These are phyloP conservation scores for Tilletia setariae DNA, from an alignment of 1,284 basidiomycete genomes.

Conservation along the genomic window DNA sequence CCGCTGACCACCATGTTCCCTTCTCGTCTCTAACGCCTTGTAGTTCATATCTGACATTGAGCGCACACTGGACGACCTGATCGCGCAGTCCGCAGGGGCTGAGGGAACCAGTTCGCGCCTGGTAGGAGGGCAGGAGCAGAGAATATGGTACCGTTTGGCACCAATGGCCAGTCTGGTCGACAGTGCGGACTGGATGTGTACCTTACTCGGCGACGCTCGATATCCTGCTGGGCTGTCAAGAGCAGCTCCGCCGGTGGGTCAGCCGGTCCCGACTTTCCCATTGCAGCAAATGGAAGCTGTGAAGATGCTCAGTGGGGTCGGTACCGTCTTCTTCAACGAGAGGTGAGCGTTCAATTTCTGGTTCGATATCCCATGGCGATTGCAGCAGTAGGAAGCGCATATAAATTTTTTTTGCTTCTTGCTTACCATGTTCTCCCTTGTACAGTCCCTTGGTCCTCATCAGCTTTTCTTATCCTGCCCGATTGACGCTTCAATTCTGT, in stretches of 20 bases:
- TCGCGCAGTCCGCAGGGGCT: not conserved
- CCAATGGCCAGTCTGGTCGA: slow-evolving; percentile 10
- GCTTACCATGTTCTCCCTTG: not conserved
- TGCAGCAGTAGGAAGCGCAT: no score
- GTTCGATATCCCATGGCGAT: no score
- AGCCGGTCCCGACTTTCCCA: not conserved
- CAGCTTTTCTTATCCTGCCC: slow-evolving; percentile 1
- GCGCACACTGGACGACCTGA: not conserved
- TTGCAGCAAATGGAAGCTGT: slow-evolving; percentile 5
- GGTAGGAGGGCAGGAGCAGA: not conserved
- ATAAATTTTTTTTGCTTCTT: not conserved
- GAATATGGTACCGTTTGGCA: slow-evolving; percentile 6
- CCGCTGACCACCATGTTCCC: no score
- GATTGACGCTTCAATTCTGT: not conserved
- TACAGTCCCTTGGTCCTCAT: not conserved
- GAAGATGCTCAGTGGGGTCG: not conserved
- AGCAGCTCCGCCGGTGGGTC: no score
- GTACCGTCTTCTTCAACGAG: not conserved
- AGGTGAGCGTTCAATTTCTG: not conserved
- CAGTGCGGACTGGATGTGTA: not conserved
- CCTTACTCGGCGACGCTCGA: not conserved
- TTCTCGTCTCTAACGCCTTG: no score
- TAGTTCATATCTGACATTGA: slow-evolving; percentile 9
- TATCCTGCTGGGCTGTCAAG: not conserved
- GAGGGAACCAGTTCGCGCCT: not conserved